A percentile compares a stretch with the other conserved stretches of the same genome.
phyloP scores from a whole-genome alignment of 441 rosid species.

The Pelargonium hybrid region DNA sequence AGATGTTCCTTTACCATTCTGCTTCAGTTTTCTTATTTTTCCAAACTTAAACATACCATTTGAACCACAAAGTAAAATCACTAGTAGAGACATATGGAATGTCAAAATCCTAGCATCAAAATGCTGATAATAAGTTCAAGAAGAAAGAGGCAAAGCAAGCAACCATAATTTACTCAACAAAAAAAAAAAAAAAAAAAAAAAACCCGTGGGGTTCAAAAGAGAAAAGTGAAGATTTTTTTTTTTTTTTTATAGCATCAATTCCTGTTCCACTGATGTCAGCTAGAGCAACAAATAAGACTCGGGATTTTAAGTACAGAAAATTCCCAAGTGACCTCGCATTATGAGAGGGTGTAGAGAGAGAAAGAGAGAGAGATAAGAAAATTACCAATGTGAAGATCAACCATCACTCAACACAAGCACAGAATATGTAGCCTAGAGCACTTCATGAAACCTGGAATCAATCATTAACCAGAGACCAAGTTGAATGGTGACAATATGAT shows the following conservation, averaged over 20 bases:
- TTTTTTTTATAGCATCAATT: background rate
- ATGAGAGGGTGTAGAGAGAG: too few species aligned
- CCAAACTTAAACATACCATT: background rate
- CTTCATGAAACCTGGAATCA: background rate
- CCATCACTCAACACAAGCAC: background rate
- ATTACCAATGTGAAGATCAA: background rate
- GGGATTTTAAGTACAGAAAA: background rate
- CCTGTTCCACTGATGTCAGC: background rate
- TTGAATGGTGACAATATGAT: background rate
- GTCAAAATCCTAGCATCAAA: background rate
- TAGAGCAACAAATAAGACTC: background rate
- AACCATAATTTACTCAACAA: background rate
- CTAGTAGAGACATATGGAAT: background rate
- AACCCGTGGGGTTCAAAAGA: background rate
- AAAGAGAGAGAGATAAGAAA: background rate
- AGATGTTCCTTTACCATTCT: too few species aligned
- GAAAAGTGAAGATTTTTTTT: background rate
- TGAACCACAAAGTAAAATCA: background rate
- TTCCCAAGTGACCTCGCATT: background rate
- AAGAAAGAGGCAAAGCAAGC: background rate
- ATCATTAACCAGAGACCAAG: background rate
- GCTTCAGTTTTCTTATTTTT: too few species aligned
- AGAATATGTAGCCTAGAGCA: background rate
- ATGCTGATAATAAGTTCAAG: background rate
- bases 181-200: background rate